These are phyloP conservation scores for Dillenia suffruticosa DNA, from an alignment of 164 flowering plant genomes.

Conservation along the genomic window DNA sequence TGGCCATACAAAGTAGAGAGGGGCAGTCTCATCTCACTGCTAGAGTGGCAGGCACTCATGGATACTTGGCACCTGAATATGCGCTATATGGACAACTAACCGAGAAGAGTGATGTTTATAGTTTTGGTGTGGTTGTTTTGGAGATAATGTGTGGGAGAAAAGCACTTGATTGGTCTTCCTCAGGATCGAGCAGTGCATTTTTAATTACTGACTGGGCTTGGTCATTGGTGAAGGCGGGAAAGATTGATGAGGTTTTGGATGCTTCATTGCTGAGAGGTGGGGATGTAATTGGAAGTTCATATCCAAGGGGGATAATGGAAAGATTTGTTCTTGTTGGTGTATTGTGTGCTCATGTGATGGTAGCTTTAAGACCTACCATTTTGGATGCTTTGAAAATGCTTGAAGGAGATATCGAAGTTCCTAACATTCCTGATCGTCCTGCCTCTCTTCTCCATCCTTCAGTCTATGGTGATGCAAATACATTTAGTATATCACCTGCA, in stretches of 20 bases:
- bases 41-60: constrained; percentile 86
- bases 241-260: constrained; percentile 47
- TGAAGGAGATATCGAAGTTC: constrained; percentile 89
- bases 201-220: constrained; percentile 89
- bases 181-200: constrained; percentile 31
- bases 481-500: constrained; percentile 51
- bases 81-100: constrained; percentile 88
- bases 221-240: constrained; percentile 61
- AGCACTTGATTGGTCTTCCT: constrained; percentile 57
- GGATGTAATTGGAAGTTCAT: constrained; percentile 18
- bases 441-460: constrained; percentile 52
- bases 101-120: constrained; percentile 86
- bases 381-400: constrained; percentile 74
- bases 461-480: constrained; percentile 19
- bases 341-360: constrained; percentile 89
- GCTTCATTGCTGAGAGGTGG: constrained; percentile 30
- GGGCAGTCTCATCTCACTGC: constrained; percentile 88
- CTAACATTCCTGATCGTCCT: constrained; percentile 72
- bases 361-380: constrained; percentile 74
- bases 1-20: constrained; percentile 64
- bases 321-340: constrained; percentile 74
- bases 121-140: constrained; percentile 73
- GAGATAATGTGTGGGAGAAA: constrained; percentile 85
- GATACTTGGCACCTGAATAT: constrained; percentile 83
- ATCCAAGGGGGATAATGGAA: constrained; percentile 60